A percentile compares a stretch with the other conserved stretches of the same genome.
These are phyloP conservation scores for Simplicillium aogashimaense DNA, from an alignment of 2,329 filamentous ascomycete genomes.

Conservation along the genomic window DNA sequence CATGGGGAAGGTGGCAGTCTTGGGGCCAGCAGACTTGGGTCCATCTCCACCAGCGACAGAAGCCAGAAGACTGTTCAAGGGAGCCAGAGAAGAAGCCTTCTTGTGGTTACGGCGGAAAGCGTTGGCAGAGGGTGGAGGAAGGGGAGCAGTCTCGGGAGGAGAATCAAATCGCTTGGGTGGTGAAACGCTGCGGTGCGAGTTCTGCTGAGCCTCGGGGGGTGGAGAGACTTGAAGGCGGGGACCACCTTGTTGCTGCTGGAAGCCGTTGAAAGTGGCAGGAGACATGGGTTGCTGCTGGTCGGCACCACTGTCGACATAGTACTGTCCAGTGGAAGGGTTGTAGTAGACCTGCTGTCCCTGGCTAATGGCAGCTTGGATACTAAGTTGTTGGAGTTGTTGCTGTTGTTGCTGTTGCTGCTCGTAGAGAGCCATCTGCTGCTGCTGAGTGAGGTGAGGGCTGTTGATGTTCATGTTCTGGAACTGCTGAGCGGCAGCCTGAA, in stretches of 20 bases:
- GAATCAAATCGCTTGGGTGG: constrained; percentile 59
- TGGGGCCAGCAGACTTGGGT: constrained; percentile 57
- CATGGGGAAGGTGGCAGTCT: constrained; percentile 68
- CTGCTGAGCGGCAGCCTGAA: constrained; percentile 76
- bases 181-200: constrained; percentile 50
- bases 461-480: constrained; percentile 69
- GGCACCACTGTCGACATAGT: constrained; percentile 62
- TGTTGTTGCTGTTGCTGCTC: constrained; percentile 32
- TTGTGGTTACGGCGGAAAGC: constrained; percentile 91
- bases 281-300: constrained; percentile 30
- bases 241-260: constrained; percentile 33
- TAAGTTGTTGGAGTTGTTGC: constrained; percentile 25
- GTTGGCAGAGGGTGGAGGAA: constrained; percentile 81
- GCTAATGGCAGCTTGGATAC: constrained; percentile 24
- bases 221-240: constrained; percentile 78
- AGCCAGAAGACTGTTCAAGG: constrained; percentile 40
- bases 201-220: constrained; percentile 50
- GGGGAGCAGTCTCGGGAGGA: constrained; percentile 56
- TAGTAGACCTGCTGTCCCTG: constrained; percentile 70
- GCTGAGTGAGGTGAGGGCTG: constrained; percentile 34
- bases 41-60: constrained; percentile 27
- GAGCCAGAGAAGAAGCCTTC: constrained; percentile 71
- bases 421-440: constrained; percentile 35
- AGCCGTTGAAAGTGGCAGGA: constrained; percentile 20
- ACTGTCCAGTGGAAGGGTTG: constrained; percentile 80